Evolutionary conservation across 768 basidiomycete genomes (phyloP), one percentile per base, ranked within the genome.

Genomic region (Mycena galericulata): DNA sequence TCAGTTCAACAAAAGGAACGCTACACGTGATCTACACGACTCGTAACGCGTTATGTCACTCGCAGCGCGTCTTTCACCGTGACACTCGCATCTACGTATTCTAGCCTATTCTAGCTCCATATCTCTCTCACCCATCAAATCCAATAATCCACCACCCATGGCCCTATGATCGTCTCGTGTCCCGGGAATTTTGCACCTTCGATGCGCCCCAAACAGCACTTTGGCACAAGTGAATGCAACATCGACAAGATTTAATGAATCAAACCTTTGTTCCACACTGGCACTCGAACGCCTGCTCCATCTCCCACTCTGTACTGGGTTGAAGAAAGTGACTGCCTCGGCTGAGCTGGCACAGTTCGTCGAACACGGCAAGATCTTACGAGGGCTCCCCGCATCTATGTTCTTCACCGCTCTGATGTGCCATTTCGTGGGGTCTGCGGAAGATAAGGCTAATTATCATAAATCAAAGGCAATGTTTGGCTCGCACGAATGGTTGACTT

Each of bases 291-390:
- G 86, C 82, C 72, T 88, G 88, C 22, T 83, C 88, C 89, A 91
- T 90, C 50, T 88, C 84, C 89, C 90, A 91, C 73, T 91, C 90
- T 18, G 88, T 91, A 72, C 85, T 86, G 89, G 90, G 75, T 91
- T 90, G 74, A 90, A 91, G 73, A 86, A 90, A 2, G 86, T 87
- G 61, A 90, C 81, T 78, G 75, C 34, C 27, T 20, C 53, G 27
- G 59, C 50, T 32, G n/a, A 59, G 38, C 34, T 50, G 20, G 40
- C 68, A 65, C 46, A 51, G 17, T 12, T 27, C 24, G 65, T 36
- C 54, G 43, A 29, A 36, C 27, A 65, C 57, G 24, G 27, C 27
- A 77, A 80, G 22, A 26, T 55, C 72, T 79, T 79, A 81, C 88
- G 67, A 22, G 77, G 41, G 34, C 81, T 79, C 32, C 83, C 83